phyloP scores from a whole-genome alignment of 2,329 filamentous ascomycete species.

The Colletotrichum sp. region DNA sequence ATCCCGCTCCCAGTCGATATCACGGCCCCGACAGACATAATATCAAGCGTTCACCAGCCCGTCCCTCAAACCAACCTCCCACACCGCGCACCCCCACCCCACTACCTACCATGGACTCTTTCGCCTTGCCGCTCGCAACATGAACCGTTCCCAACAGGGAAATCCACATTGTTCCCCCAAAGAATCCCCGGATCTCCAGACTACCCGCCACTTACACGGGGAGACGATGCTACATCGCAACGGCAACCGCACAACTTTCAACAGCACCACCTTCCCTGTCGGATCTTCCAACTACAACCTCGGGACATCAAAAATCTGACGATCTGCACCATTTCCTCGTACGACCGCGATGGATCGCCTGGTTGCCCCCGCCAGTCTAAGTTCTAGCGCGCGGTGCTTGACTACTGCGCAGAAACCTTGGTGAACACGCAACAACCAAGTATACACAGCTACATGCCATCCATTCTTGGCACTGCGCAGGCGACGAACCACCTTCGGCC shows the following conservation, averaged over 20 bases:
- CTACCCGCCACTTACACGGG: background rate
- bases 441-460: background rate
- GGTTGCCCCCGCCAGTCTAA: background rate
- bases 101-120: background rate
- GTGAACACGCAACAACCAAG: background rate
- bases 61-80: background rate
- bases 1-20: slow-evolving; percentile 3
- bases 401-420: background rate
- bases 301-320: background rate
- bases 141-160: background rate
- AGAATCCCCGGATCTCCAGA: background rate
- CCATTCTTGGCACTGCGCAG: background rate
- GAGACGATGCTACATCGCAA: background rate
- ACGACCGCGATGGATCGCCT: background rate
- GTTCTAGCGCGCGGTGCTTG: background rate
- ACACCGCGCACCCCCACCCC: background rate
- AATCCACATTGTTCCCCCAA: background rate
- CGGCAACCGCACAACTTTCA: background rate
- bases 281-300: background rate
- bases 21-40: background rate
- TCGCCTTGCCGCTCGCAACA: background rate
- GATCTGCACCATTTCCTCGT: background rate
- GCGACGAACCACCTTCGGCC: background rate
- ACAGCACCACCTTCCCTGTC: background rate
- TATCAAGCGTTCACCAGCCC: background rate